phyloP scores from a whole-genome alignment of 441 rosid genomes.

The Mallotus japonicus region DNA sequence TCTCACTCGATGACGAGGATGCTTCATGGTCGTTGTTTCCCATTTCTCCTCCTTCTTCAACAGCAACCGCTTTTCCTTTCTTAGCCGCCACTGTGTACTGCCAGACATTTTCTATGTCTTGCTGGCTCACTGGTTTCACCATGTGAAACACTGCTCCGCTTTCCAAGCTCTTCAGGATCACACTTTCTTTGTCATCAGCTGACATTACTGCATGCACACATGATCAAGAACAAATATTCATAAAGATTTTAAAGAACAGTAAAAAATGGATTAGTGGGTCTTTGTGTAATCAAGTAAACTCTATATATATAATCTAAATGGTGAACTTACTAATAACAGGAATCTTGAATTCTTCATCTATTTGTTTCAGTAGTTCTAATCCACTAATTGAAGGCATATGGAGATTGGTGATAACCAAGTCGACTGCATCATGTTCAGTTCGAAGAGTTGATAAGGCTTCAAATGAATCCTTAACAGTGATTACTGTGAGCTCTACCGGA shows the following conservation, averaged over 20 bases:
- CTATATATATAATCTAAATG: not conserved
- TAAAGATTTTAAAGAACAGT: not conserved
- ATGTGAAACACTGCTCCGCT: conserved; percentile 58
- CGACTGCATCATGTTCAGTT: conserved; percentile 24
- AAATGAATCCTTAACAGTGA: conserved; percentile 30
- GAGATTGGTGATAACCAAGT: conserved; percentile 64
- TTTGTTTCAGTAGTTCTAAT: conserved; percentile 44
- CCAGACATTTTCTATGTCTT: conserved; percentile 52
- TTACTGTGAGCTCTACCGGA: conserved; percentile 25
- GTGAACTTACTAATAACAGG: conserved; percentile 49
- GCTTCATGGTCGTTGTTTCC: conserved; percentile 8
- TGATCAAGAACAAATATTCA: not conserved
- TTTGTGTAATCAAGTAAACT: not conserved
- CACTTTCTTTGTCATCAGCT: conserved; percentile 41
- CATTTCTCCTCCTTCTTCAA: conserved; percentile 11
- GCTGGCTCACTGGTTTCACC: conserved; percentile 53
- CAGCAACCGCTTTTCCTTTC: conserved; percentile 29
- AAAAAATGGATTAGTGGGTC: not conserved
- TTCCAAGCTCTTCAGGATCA: conserved; percentile 38
- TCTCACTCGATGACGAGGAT: not conserved
- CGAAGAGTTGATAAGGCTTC: conserved; percentile 57
- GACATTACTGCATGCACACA: conserved; percentile 57
- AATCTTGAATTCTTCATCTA: conserved; percentile 46
- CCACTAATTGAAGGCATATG: conserved; percentile 74
- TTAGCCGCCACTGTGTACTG: conserved; percentile 42